Evolutionary conservation across 2,329 filamentous ascomycete genomes (phyloP), one percentile per base, ranked within the genome.

Genomic region (Rutstroemia sp.): DNA sequence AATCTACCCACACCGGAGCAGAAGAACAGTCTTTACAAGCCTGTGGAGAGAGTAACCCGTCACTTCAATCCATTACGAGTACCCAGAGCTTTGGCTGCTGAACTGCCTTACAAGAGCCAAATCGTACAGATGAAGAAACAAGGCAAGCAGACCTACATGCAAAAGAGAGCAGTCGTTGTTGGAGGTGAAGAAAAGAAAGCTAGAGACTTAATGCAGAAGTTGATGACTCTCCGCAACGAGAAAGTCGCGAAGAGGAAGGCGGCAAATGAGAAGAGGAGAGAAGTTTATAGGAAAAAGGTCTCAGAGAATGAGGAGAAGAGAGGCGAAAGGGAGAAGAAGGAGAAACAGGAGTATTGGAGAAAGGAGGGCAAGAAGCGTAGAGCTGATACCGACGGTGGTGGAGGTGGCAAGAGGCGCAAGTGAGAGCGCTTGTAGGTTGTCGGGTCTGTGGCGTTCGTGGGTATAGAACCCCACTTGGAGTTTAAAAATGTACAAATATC

Each of bases 101-200:
- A 90, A 5, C 81, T 99, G 9, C 94, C 94, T 5, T 99, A 88
- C 82, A 92, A 92, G 71, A 92, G 88, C 12, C 94, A 99, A 71
- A 92, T 96, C 67, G 81, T 87, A 21, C 77, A 84, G 70, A 92
- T 88, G 76, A 87, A 87, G 73, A 84, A 87, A 59, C 90, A 92
- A 75, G 85, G 82, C 71, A 86, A 85, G 66, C 74, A 86, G 68
- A 96, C 92, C 21, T 99, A 99, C 72, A 79, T 95, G 79, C 90
- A 95, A 77, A 96, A 96, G 76, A 88, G 94, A 9, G 94, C 92
- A 14, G 90, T 97, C n/a, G 83, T 95, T 23, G 74, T 90, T 16
- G 79, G 86, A 12, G 86, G 86, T 25, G 92, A 97, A 72, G 94
- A 99, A 79, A 90, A 87, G 78, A 87, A 87, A 71, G 91, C 91